These are phyloP conservation scores for Gastrolobium villosum DNA, from an alignment of 306 rosid species.

Conservation along the genomic window DNA sequence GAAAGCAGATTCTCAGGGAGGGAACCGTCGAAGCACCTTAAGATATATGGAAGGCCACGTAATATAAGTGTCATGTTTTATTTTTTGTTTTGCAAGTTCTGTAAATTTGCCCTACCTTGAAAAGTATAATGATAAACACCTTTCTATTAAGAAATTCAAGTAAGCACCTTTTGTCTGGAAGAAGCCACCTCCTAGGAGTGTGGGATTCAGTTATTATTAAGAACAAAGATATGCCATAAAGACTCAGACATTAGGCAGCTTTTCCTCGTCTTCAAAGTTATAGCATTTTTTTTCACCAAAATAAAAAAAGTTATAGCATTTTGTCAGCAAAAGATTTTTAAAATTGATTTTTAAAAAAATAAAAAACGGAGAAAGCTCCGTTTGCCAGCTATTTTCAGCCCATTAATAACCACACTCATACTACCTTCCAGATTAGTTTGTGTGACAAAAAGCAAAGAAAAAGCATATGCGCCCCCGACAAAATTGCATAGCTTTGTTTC, in stretches of 20 bases:
- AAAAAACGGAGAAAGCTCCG: conserved; percentile 47
- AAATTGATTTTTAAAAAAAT: not conserved
- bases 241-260: conserved; percentile 68
- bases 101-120: conserved; percentile 51
- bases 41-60: conserved; percentile 60
- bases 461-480: conserved; percentile 54
- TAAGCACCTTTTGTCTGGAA: conserved; percentile 76
- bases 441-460: conserved; percentile 50
- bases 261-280: conserved; percentile 61
- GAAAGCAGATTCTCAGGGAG: conserved; percentile 72
- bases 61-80: conserved; percentile 51
- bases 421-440: conserved; percentile 42
- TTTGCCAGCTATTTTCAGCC: conserved; percentile 51
- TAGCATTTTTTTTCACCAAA: too few species aligned
- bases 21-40: conserved; percentile 56
- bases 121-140: conserved; percentile 71
- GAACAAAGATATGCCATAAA: conserved; percentile 64
- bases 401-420: conserved; percentile 48
- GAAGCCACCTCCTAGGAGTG: conserved; percentile 87
- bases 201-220: conserved; percentile 67
- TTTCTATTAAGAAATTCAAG: conserved; percentile 64
- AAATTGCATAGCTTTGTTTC: too few species aligned
- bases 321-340: conserved; percentile 23
- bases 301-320: conserved; percentile 52
- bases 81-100: conserved; percentile 35